phyloP scores from a whole-genome alignment of 2,329 filamentous ascomycete genomes.

The Talaromyces sp. region DNA sequence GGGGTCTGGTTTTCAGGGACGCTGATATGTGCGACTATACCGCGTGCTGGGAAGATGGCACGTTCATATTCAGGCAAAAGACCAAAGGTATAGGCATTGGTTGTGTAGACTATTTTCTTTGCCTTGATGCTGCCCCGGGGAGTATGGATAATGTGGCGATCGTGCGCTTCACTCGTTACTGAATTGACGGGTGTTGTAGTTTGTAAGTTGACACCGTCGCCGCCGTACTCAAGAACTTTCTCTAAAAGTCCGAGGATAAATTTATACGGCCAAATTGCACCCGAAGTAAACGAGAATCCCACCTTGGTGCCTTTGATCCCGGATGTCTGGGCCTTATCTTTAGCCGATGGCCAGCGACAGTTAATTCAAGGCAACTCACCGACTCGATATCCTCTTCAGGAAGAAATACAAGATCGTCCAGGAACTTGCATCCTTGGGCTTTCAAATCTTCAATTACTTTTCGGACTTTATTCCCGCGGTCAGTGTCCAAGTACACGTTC shows the following conservation, averaged over 20 bases:
- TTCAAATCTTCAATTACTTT: constrained; percentile 27
- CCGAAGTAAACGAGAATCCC: constrained; percentile 33
- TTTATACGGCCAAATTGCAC: constrained; percentile 64
- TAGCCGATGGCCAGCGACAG: background rate
- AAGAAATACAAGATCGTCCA: constrained; percentile 27
- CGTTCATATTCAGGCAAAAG: constrained; percentile 66
- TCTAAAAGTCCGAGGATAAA: constrained; percentile 52
- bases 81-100: constrained; percentile 78
- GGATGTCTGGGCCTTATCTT: constrained; percentile 22
- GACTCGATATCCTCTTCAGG: constrained; percentile 25
- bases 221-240: background rate
- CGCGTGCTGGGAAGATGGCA: constrained; percentile 74
- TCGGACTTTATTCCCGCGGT: constrained; percentile 25
- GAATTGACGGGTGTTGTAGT: constrained; percentile 46
- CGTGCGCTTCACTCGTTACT: constrained; percentile 37
- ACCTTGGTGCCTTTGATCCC: constrained; percentile 38
- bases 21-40: constrained; percentile 40
- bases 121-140: constrained; percentile 62
- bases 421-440: constrained; percentile 21
- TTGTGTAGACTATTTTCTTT: constrained; percentile 67
- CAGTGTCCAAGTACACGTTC: constrained; percentile 37
- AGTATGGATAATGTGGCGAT: constrained; percentile 51
- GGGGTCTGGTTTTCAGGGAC: constrained; percentile 20
- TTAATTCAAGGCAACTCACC: constrained; percentile 15
- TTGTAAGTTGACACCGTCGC: constrained; percentile 49